Evolutionary conservation across 805 yeast species (phyloP).

Genomic region (Ogataea ganodermae): DNA sequence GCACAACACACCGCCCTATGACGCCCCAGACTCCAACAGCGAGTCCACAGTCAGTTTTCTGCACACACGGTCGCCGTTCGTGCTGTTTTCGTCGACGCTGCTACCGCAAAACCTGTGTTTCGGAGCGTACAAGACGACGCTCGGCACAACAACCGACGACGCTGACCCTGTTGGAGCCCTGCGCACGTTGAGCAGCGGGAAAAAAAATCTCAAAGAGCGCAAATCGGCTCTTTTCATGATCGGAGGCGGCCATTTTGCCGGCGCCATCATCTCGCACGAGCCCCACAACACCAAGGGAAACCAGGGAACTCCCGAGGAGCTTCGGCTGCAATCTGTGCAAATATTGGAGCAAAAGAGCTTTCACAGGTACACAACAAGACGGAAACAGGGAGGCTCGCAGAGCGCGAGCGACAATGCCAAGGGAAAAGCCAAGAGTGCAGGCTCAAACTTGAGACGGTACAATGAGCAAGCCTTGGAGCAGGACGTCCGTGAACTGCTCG

Average conservation of each 20-base stretch:
- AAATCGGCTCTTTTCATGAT: constrained; percentile 86
- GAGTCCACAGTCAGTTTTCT: constrained; percentile 49
- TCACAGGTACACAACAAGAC: constrained; percentile 92
- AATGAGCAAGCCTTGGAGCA: constrained; percentile 81
- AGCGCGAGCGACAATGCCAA: constrained; percentile 87
- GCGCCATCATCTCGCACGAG: constrained; percentile 81
- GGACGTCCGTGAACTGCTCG: constrained; percentile 73
- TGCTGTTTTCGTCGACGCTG: constrained; percentile 54
- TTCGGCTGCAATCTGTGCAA: constrained; percentile 64
- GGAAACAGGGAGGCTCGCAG: constrained; percentile 98
- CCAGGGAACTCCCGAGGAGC: constrained; percentile 46
- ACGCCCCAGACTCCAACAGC: constrained; percentile 17
- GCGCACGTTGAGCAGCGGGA: constrained; percentile 21
- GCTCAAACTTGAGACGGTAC: constrained; percentile 83
- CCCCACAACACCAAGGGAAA: constrained; percentile 59
- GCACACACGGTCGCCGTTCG: constrained; percentile 70
- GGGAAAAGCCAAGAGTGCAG: constrained; percentile 97
- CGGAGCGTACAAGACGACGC: constrained; percentile 68
- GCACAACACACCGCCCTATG: neutral
- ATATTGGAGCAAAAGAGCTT: constrained; percentile 78
- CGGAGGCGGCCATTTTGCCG: constrained; percentile 98
- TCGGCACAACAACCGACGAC: constrained; percentile 42
- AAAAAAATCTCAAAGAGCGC: constrained; percentile 25
- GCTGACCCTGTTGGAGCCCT: constrained; percentile 53
- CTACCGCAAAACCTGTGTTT: constrained; percentile 51